Evolutionary conservation across 2,329 filamentous ascomycete species (phyloP).

Genomic region (Trichoderma sp.): DNA sequence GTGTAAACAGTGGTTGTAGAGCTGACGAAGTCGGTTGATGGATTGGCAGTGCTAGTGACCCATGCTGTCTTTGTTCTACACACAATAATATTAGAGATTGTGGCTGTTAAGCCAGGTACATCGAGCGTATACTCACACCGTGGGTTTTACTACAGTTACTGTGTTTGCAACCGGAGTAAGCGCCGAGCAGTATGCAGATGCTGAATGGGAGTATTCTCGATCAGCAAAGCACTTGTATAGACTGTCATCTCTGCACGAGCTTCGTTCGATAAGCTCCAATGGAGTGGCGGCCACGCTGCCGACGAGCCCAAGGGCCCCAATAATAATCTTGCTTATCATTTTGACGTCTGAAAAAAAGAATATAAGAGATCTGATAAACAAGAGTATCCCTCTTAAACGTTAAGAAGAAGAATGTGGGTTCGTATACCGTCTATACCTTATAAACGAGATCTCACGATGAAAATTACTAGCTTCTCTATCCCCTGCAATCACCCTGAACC

Average conservation of each 20-base stretch:
- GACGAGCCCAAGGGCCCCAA: constrained; percentile 16
- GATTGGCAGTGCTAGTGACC: constrained; percentile 18
- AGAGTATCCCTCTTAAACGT: not conserved
- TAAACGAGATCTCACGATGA: not conserved
- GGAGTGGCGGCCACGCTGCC: constrained; percentile 16
- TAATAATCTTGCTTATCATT: not conserved
- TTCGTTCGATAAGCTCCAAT: constrained; percentile 17
- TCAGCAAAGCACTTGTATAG: constrained; percentile 27
- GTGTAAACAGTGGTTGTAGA: constrained; percentile 26
- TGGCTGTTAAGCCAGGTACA: not conserved
- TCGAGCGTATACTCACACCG: constrained; percentile 1
- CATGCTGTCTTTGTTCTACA: constrained; percentile 23
- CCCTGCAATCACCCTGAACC: not conserved
- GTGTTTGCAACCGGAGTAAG: constrained; percentile 23
- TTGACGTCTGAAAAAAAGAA: not conserved
- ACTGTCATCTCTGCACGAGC: constrained; percentile 26
- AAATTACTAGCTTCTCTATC: not conserved
- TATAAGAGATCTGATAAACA: not conserved
- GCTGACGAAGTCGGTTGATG: constrained; percentile 12
- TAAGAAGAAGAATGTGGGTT: not conserved
- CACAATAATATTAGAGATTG: not conserved
- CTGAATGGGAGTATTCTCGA: constrained; percentile 24
- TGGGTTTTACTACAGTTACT: constrained; percentile 23
- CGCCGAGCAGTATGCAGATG: constrained; percentile 25
- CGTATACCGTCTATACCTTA: not conserved